phyloP scores from a whole-genome alignment of 176 grass and related monocot genomes.

The Metroxylon sagu region DNA sequence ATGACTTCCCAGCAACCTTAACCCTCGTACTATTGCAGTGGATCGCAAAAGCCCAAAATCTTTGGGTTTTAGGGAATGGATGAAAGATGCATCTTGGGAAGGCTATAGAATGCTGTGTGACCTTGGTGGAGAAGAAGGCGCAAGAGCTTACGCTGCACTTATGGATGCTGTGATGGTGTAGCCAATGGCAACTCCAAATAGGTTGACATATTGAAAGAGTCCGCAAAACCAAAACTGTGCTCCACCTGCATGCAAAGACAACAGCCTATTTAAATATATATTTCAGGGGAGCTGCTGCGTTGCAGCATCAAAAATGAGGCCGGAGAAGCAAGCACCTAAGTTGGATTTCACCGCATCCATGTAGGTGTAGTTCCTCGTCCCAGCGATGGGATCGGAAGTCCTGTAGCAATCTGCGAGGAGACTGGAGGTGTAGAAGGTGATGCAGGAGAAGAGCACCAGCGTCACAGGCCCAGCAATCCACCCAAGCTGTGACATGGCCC shows the following conservation, averaged over 20 bases:
- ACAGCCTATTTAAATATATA: too few relatives aligned
- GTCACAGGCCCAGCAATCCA: conserved; percentile 57
- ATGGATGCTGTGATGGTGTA: conserved; percentile 87
- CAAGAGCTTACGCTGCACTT: conserved; percentile 60
- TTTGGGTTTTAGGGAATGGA: too few relatives aligned
- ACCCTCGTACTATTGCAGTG: too few relatives aligned
- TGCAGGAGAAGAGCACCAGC: conserved; percentile 49
- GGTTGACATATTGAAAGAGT: conserved; percentile 73
- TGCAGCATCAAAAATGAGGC: not conserved
- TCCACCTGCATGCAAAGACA: conserved; percentile 35
- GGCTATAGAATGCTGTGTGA: too few relatives aligned
- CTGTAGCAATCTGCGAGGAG: conserved; percentile 88
- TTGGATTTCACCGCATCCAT: conserved; percentile 65
- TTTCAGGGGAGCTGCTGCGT: too few relatives aligned
- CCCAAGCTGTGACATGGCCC: conserved; percentile 79
- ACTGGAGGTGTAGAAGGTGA: conserved; percentile 81
- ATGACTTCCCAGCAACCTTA: too few relatives aligned
- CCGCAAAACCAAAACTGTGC: conserved; percentile 57
- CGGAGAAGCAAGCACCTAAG: conserved; percentile 32
- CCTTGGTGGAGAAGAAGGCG: not conserved
- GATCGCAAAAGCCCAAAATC: too few relatives aligned
- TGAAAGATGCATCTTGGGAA: too few relatives aligned
- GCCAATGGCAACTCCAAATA: conserved; percentile 60
- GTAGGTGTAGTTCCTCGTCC: conserved; percentile 81
- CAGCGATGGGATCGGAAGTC: conserved; percentile 31